Conservation (phyloP, 108 stramenopile species). For the Aurantiochytrium sp. region DNA sequence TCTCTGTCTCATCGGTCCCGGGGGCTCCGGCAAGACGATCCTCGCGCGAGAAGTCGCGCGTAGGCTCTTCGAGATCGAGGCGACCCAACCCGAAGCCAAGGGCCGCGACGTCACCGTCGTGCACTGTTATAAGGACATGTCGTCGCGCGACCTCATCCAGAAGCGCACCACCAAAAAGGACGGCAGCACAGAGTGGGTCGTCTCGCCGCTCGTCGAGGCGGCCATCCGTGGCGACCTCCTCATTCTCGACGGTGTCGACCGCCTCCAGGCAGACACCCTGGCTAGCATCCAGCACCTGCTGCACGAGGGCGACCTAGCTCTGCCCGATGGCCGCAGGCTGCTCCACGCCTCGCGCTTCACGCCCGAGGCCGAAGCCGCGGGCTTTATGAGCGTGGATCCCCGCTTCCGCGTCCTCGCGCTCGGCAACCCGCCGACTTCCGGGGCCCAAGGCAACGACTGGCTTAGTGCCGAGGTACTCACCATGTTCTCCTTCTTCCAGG, state of each 20-base stretch:
- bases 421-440: neutral
- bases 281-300: neutral
- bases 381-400: neutral
- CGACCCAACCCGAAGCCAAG: no score
- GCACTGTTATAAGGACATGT: slow-evolving; percentile 68
- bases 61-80: neutral
- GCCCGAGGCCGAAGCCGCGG: neutral
- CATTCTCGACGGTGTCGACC: slow-evolving; percentile 74
- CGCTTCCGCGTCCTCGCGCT: neutral
- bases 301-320: neutral
- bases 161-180: slow-evolving; percentile 51
- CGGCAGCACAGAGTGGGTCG: slow-evolving; percentile 70
- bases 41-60: neutral
- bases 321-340: neutral
- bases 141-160: slow-evolving; percentile 68
- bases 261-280: neutral
- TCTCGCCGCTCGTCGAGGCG: slow-evolving; percentile 67
- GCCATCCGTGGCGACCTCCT: slow-evolving; percentile 57
- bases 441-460: neutral
- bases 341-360: neutral
- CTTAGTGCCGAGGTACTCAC: slow-evolving; percentile 7
- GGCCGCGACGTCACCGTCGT: slow-evolving; percentile 41
- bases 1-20: neutral
- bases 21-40: slow-evolving; percentile 2
- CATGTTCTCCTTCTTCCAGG: slow-evolving; percentile 24